Evolutionary conservation across 345 rosid species (phyloP).

Genomic region (Lepidium sativum): DNA sequence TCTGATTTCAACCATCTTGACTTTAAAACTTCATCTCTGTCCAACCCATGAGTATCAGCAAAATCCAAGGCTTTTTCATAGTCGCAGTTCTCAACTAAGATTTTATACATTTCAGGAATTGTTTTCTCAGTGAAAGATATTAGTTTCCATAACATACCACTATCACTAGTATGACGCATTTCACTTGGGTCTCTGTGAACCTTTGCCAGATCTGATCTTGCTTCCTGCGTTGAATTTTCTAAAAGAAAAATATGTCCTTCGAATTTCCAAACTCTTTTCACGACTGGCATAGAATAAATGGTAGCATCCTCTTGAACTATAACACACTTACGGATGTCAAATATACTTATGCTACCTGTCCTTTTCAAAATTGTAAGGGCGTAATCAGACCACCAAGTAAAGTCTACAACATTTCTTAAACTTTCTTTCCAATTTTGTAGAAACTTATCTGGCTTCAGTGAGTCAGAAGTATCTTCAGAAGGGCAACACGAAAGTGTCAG

Average conservation of each 20-base stretch:
- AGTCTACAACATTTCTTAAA: conserved; percentile 48
- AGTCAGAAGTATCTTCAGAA: conserved; percentile 25
- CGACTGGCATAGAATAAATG: conserved; percentile 47
- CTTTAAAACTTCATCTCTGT: conserved; percentile 71
- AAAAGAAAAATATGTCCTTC: conserved; percentile 61
- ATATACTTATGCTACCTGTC: conserved; percentile 45
- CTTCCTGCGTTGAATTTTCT: conserved; percentile 42
- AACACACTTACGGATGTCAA: conserved; percentile 45
- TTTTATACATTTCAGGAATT: conserved; percentile 67
- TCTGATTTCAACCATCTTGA: conserved; percentile 76
- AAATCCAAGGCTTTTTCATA: conserved; percentile 71
- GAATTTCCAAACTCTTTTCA: conserved; percentile 48
- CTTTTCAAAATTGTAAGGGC: conserved; percentile 50
- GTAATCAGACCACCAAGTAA: conserved; percentile 93
- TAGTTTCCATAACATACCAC: conserved; percentile 53
- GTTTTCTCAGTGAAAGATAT: conserved; percentile 73
- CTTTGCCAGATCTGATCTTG: conserved; percentile 23
- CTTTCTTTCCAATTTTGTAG: conserved; percentile 18
- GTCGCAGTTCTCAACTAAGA: conserved; percentile 48
- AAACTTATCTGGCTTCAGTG: conserved; percentile 25
- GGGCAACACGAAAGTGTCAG: conserved; percentile 29
- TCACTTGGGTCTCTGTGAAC: conserved; percentile 31
- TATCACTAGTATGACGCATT: conserved; percentile 21
- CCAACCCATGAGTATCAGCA: conserved; percentile 70
- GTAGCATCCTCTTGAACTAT: conserved; percentile 45